Evolutionary conservation across 257 asterid genomes (phyloP), one percentile per base, ranked within the genome.

Genomic region (Fraxinus americana): DNA sequence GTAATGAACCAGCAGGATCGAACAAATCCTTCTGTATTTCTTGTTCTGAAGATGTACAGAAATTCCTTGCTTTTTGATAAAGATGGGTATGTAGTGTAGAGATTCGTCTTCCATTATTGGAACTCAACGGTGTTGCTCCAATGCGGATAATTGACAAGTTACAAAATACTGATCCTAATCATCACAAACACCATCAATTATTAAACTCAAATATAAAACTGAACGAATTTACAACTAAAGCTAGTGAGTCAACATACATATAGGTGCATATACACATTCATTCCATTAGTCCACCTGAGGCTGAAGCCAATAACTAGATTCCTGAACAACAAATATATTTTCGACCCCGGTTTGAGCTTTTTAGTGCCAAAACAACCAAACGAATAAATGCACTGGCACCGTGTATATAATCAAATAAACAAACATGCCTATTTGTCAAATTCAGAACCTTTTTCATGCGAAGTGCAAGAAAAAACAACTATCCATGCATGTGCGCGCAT

Each of bases 21-120:
- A 59, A 59, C 52, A 72, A 59, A 73, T 74, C 85, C 39, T 41
- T 78, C 77, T 67, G 78, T 38, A 32, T 77, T 77, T 75, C 86
- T 76, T 79, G 85, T 48, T 77, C 87, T 1, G 88, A 63, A 48
- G 78, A 41, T 32, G 91, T 65, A 73, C 92, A 88, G 41, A 88
- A 86, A 45, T 69, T 77, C 25, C 78, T 85, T 48, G 73, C 77
- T 25, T 76, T 77, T 75, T 45, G 88, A 69, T 78, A 41, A 45
- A 79, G 32, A 30, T 16, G 75, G 68, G 83, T 39, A 34, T 71
- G 82, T 12, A 77, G 67, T 16, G 63, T 4, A 69, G 65, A 78
- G 74, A 39, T 74, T 48, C 61, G 35, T 50, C 70, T 81, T 78
- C 61, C 45, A 74, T 67, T 69, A 73, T 73, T 81, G 74, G 36